Evolutionary conservation across 208 protist species (phyloP), one percentile per base, ranked within the genome.

Genomic region (Herpetomonas tarakana): DNA sequence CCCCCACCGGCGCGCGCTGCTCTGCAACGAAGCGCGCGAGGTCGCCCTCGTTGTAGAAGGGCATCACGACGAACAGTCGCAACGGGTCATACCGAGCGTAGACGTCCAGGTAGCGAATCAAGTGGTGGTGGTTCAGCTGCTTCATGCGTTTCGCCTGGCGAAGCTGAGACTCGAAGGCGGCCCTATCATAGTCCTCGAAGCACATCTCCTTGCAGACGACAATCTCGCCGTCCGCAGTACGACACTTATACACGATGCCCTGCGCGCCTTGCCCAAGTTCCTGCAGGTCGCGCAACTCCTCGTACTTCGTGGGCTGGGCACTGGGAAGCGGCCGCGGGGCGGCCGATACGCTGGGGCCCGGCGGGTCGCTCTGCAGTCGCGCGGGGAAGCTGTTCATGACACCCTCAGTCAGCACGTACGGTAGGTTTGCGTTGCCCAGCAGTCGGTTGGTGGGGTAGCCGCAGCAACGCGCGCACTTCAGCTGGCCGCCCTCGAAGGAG

Each of bases 71-170:
- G 50, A 50, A 75, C 28, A 94, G 75, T 24, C 76, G 74, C 21
- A 74, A 54, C 29, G 84, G 83, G 22, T 81, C 61, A 41, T 71
- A 45, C n/a, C 49, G 38, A 1, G 71, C 68, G 38, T 84, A 74
- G 2, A 94, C 88, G 57, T 94, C 81, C 22, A 92, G 68, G 65
- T 94, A 94, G 44, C 67, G 65, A 58, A 94, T 94, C 47, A 94
- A 65, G 59, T 94, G 88, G 29, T 74, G 69, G 63, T 94, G 88
- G 44, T 74, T 78, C 14, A 94, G 64, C 62, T 74, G 64, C 38
- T 63, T 71, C 74, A 94, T 92, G 27, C 72, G 80, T 52, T 85
- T 57, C 26, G 87, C 82, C 66, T 91, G 85, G 4, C 66, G 52
- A 22, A 80, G 56, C 53, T 81, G 77, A 31, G 71, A 52, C 21